Conservation (phyloP, 2,329 filamentous ascomycete species). For the Aspergillus pseudotamarii region DNA sequence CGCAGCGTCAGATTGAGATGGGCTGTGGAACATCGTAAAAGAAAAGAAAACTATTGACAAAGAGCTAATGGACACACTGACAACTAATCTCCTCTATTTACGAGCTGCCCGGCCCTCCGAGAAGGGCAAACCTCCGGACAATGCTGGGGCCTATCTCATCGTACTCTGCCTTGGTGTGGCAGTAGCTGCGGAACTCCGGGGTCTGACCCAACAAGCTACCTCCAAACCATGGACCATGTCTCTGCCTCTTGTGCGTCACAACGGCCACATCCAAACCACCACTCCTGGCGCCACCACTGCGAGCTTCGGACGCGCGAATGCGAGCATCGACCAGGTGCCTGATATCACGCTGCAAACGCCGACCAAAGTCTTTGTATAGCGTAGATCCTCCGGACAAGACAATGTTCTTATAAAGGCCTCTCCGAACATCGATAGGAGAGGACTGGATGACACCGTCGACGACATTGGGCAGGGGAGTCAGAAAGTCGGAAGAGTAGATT, state of each 20-base stretch:
- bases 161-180: conserved; percentile 88
- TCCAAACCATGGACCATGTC: conserved; percentile 98
- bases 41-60: conserved; percentile 34
- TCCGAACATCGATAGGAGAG: conserved; percentile 93
- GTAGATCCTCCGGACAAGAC: conserved; percentile 96
- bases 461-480: conserved; percentile 90
- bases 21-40: conserved; percentile 1
- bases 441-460: conserved; percentile 97
- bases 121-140: conserved; percentile 87
- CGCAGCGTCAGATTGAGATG: neutral
- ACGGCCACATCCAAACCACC: conserved; percentile 96
- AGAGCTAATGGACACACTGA: conserved; percentile 9
- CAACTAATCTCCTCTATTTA: conserved; percentile 26
- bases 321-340: conserved; percentile 91
- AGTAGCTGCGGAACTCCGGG: conserved; percentile 97
- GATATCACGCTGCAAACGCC: conserved; percentile 94
- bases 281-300: conserved; percentile 88
- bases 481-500: conserved; percentile 98
- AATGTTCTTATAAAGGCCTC: conserved; percentile 99
- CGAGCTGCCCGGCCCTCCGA: conserved; percentile 79
- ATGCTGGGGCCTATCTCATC: conserved; percentile 96
- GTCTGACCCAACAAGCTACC: conserved; percentile 95
- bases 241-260: conserved; percentile 94
- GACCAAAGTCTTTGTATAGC: conserved; percentile 97
- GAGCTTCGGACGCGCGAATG: conserved; percentile 87